These are phyloP conservation scores for Paramecium primaurelia DNA, from an alignment of 73 alveolate species.

Conservation along the genomic window DNA sequence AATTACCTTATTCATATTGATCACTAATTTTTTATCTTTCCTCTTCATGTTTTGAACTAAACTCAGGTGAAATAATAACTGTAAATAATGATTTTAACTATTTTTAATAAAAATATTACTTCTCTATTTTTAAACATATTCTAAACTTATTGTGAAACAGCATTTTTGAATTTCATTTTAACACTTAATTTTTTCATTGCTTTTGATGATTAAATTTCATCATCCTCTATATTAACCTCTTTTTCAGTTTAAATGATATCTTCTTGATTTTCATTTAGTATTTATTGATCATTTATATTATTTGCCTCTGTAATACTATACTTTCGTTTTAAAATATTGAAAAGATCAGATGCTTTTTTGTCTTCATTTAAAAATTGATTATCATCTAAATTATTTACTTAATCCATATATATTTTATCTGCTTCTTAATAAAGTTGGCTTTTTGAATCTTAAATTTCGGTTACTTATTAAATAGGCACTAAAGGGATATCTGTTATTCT, in stretches of 20 bases:
- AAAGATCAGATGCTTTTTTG: neutral
- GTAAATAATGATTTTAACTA: conserved; percentile 8
- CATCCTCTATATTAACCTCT: neutral
- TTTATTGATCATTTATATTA: neutral
- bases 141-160: neutral
- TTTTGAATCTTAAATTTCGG: neutral
- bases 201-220: neutral
- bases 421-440: neutral
- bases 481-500: neutral
- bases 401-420: neutral
- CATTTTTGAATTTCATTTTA: neutral
- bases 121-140: neutral
- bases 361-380: neutral
- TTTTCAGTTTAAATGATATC: neutral
- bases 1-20: neutral
- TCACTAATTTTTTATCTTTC: neutral
- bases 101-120: neutral
- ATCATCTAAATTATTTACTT: neutral
- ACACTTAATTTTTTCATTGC: neutral
- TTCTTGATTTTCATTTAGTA: neutral
- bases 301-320: neutral
- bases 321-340: neutral
- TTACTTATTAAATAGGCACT: neutral
- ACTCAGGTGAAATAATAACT: neutral
- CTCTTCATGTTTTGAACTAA: neutral